Conservation (phyloP, 2,329 filamentous ascomycete species). For the Aspergillus tanneri region DNA sequence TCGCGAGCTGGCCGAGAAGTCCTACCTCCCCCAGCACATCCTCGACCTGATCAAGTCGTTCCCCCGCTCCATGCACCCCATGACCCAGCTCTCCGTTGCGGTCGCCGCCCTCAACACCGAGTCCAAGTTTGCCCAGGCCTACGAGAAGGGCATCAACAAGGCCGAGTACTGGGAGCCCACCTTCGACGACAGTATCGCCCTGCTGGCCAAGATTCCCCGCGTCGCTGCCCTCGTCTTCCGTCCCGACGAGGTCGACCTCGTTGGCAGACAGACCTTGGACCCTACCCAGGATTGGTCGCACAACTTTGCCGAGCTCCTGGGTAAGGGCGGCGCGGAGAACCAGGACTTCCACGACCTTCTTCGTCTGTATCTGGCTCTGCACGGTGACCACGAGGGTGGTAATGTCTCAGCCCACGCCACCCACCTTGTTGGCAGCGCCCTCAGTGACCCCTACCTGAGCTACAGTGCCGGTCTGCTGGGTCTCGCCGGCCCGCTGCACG, state of each 20-base stretch:
- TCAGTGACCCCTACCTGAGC: constrained; percentile 92
- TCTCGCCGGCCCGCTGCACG: constrained; percentile 88
- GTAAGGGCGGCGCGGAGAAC: constrained; percentile 82
- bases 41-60: constrained; percentile 86
- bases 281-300: constrained; percentile 92
- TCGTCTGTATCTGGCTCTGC: constrained; percentile 88
- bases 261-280: constrained; percentile 73
- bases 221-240: constrained; percentile 98
- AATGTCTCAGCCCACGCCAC: constrained; percentile 96
- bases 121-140: constrained; percentile 88
- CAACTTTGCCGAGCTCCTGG: constrained; percentile 96
- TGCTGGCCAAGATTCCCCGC: constrained; percentile 93
- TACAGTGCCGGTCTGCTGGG: constrained; percentile 95
- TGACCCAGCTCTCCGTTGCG: constrained; percentile 96
- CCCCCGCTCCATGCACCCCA: constrained; percentile 87
- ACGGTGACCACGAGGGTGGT: constrained; percentile 96
- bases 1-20: constrained; percentile 82
- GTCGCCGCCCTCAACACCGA: constrained; percentile 96
- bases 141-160: constrained; percentile 88
- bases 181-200: constrained; percentile 89
- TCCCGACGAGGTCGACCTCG: constrained; percentile 72
- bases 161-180: constrained; percentile 98
- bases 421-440: constrained; percentile 88
- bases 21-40: constrained; percentile 77
- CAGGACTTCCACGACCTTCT: constrained; percentile 78